Evolutionary conservation across 768 basidiomycete species (phyloP).

Genomic region (Psilocybe tampanensis): DNA sequence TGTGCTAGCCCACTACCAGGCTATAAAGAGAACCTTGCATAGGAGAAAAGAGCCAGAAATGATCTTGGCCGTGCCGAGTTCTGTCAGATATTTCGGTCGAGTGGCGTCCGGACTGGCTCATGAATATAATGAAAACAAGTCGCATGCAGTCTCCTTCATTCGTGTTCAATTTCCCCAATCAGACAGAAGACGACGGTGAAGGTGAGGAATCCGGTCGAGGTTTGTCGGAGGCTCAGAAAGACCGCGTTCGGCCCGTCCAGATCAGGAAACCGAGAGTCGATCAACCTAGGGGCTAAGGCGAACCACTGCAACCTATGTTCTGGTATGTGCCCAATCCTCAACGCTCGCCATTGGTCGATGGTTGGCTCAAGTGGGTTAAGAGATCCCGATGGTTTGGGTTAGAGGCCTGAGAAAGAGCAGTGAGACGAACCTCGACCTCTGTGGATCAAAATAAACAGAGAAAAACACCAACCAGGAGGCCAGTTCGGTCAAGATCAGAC

Average conservation of each 20-base stretch:
- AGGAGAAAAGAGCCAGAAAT: constrained; percentile 15
- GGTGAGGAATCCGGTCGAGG: constrained; percentile 18
- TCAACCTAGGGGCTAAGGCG: constrained; percentile 1
- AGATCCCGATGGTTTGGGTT: no score
- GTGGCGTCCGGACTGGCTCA: constrained; percentile 24
- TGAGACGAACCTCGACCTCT: no score
- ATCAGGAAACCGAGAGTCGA: constrained; percentile 21
- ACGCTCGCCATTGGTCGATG: no score
- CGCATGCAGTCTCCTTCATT: constrained; percentile 9
- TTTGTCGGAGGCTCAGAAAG: constrained; percentile 35
- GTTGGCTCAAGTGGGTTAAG: no score
- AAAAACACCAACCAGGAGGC: neutral
- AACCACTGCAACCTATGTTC: neutral
- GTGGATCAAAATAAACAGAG: no score
- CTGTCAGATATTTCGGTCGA: constrained; percentile 23
- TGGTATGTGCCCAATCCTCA: no score
- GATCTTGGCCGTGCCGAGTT: constrained; percentile 20
- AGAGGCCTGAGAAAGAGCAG: no score
- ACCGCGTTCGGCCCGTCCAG: constrained; percentile 31
- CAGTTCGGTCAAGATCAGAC: constrained; percentile 12
- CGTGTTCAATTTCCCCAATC: constrained; percentile 10
- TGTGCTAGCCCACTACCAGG: neutral
- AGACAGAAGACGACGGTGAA: constrained; percentile 9
- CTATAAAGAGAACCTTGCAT: constrained; percentile 13
- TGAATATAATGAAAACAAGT: constrained; percentile 10